Conservation (phyloP, 1,284 basidiomycete species). For the Cryptococcus sp. region DNA sequence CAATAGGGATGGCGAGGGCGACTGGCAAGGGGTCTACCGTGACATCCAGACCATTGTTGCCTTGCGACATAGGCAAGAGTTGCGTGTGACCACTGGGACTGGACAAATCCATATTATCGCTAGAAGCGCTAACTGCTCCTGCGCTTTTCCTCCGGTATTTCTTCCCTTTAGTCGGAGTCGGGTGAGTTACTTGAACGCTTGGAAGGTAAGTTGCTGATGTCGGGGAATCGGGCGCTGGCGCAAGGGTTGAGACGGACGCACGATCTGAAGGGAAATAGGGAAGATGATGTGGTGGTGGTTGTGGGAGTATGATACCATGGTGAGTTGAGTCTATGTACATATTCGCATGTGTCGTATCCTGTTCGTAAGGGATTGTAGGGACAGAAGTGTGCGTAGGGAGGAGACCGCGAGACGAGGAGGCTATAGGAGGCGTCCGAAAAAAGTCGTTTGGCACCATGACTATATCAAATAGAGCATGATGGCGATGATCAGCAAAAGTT, state of each 20-base stretch:
- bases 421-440: too few relatives aligned
- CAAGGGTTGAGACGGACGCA: constrained; percentile 3
- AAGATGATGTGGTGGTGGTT: constrained; percentile 1
- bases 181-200: constrained; percentile 27
- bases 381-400: too few relatives aligned
- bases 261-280: background rate
- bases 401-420: too few relatives aligned
- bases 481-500: too few relatives aligned
- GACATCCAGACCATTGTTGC: constrained; percentile 7
- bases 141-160: constrained; percentile 19
- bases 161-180: constrained; percentile 31
- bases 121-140: constrained; percentile 8
- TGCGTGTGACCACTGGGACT: constrained; percentile 5
- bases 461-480: too few relatives aligned
- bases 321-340: background rate
- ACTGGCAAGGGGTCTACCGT: constrained; percentile 6
- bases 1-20: background rate
- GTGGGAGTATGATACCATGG: background rate
- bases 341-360: too few relatives aligned
- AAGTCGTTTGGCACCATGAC: too few relatives aligned
- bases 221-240: background rate
- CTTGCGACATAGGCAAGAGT: constrained; percentile 3
- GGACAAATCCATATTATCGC: constrained; percentile 5
- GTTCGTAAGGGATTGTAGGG: too few relatives aligned
- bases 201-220: constrained; percentile 8